These are phyloP conservation scores for Pichia rugopelliculosa DNA, from an alignment of 805 yeast genomes.

Conservation along the genomic window DNA sequence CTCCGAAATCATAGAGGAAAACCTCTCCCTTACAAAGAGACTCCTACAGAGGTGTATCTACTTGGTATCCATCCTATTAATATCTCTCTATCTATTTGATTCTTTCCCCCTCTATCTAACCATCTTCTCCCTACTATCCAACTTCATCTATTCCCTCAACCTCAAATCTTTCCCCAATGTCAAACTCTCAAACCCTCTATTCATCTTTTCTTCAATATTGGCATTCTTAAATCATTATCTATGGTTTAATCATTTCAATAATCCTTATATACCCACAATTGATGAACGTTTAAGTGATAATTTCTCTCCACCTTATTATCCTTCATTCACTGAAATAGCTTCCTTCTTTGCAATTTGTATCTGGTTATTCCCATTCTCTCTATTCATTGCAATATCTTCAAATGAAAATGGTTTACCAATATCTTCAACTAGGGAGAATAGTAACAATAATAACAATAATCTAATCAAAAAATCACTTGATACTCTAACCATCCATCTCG, in stretches of 20 bases:
- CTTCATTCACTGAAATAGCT: slow-evolving; percentile 84
- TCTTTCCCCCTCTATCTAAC: slow-evolving; percentile 63
- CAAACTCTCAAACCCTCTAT: slow-evolving; percentile 60
- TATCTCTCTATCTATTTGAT: slow-evolving; percentile 59
- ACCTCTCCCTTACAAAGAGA: slow-evolving; percentile 51
- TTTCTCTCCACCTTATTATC: slow-evolving; percentile 59
- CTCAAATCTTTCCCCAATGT: slow-evolving; percentile 81
- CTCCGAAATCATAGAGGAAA: slow-evolving; percentile 90
- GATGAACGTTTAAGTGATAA: slow-evolving; percentile 49
- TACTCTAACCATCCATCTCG: too few species aligned
- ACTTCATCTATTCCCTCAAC: slow-evolving; percentile 69
- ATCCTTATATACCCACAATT: slow-evolving; percentile 65
- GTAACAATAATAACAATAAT: too few species aligned
- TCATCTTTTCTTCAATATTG: slow-evolving; percentile 61
- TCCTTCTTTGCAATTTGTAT: slow-evolving; percentile 89
- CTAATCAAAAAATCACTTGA: too few species aligned
- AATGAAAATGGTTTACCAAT: slow-evolving; percentile 81
- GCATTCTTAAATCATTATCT: slow-evolving; percentile 76
- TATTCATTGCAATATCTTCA: slow-evolving; percentile 87
- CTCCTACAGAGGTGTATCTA: too few species aligned
- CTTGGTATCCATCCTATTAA: too few species aligned
- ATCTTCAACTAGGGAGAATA: too few species aligned
- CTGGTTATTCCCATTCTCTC: slow-evolving; percentile 90
- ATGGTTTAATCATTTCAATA: slow-evolving; percentile 83
- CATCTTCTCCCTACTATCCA: slow-evolving; percentile 60